Conservation (phyloP, 2,329 filamentous ascomycete species). For the Neofusicoccum kwambonambiense region DNA sequence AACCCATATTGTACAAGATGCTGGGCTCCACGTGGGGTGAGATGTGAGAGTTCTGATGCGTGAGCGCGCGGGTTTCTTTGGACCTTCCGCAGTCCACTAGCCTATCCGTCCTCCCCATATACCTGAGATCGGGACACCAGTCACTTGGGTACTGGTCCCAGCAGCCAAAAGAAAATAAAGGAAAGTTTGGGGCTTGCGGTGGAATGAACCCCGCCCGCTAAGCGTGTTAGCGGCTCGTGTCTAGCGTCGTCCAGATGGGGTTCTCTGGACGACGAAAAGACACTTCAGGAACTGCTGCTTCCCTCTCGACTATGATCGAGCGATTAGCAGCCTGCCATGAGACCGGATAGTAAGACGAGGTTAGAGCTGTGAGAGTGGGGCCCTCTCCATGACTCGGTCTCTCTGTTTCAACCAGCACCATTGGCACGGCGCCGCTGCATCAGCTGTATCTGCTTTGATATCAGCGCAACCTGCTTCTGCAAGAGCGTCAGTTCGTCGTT, state of each 20-base stretch:
- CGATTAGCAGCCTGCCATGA: not conserved
- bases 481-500: constrained; percentile 18
- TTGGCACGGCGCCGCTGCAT: constrained; percentile 18
- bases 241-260: not conserved
- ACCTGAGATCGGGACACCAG: not conserved
- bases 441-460: constrained; percentile 19
- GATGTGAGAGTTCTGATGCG: no score
- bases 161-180: not conserved
- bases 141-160: not conserved
- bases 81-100: not conserved
- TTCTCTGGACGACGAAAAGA: not conserved
- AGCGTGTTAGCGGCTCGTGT: not conserved
- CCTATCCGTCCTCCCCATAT: not conserved
- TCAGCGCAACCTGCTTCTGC: constrained; percentile 18
- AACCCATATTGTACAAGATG: no score
- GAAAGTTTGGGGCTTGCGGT: not conserved
- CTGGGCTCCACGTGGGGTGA: no score
- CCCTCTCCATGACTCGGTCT: not conserved
- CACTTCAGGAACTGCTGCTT: not conserved
- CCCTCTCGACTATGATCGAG: not conserved
- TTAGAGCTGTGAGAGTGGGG: not conserved
- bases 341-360: not conserved
- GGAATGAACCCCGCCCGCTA: not conserved
- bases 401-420: constrained; percentile 12
- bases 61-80: no score